Base-by-base conservation (phyloP, 148 eudicot species). In the Limonium bicolor region DNA sequence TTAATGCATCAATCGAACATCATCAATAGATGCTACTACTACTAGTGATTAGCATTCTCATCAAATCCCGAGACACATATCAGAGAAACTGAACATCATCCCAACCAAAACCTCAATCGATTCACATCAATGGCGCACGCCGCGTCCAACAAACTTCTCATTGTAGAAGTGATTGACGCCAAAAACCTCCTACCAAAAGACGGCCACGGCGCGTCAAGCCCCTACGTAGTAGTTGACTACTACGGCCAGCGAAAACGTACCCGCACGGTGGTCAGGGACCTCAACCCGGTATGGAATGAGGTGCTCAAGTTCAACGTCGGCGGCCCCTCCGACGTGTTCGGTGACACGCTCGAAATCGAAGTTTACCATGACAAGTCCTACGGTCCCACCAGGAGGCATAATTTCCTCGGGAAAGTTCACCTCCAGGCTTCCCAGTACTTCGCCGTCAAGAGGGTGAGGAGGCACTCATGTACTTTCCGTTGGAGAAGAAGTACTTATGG, bases 131-230 rank as follows among this genome's bases (percentile, higher is more conserved):
- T n/a, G n/a, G n/a, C n/a, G n/a, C n/a, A n/a, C n/a, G n/a, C n/a
- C n/a, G n/a, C n/a, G n/a, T n/a, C n/a, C n/a, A n/a, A n/a, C n/a
- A n/a, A n/a, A 2, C 25, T 28, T 4, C 71, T 88, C 6, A 45
- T 83, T 23, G 94, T 88, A 16, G 94, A 83, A 35, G 81, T 88
- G 4, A 55, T 83, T 13, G 97, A 88, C 13, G 96, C 96, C 5
- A 67, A 67, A 0, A 63, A 73, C 33, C 78, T 88, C 7, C 41
- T 46, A 3, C 97, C 97, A 0, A 88, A 72, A 59, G 97, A 88
- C 56, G 97, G 97, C 8, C 92, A 80, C 12, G 97, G 97, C 0
- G 65, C 79, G 2, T 77, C 81, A 4, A 88, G 97, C 24, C 94
- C 97, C 0, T 88, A 88, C 48, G 94, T 62, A 2, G 51, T 83